Conservation (phyloP, 768 basidiomycete species). For the Flagelloscypha sp. region DNA sequence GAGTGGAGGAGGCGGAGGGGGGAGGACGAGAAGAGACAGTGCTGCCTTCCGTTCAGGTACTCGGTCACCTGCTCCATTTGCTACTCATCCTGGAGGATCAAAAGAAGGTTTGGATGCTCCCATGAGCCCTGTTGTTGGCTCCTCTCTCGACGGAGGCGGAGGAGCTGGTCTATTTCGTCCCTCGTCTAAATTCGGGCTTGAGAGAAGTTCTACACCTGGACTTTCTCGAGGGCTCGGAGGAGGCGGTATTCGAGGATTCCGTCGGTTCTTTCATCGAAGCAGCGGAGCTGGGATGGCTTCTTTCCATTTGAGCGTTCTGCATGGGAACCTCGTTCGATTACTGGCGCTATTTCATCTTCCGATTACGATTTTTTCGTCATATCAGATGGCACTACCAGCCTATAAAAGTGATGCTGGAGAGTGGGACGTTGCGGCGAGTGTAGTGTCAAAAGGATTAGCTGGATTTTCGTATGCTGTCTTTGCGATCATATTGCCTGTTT, state of each 20-base stretch:
- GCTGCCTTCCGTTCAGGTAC: too few species aligned
- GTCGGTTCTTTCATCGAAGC: too few species aligned
- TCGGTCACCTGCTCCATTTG: slow-evolving; percentile 31
- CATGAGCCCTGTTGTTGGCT: too few species aligned
- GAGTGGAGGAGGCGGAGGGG: too few species aligned
- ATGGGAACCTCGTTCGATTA: slow-evolving; percentile 88
- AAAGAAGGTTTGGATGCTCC: slow-evolving; percentile 18
- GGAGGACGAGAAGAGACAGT: too few species aligned
- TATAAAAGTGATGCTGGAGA: too few species aligned
- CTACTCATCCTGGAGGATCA: too few species aligned
- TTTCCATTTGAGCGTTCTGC: slow-evolving; percentile 73
- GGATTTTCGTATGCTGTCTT: slow-evolving; percentile 74
- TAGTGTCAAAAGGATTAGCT: slow-evolving; percentile 67
- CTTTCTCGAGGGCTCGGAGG: slow-evolving; percentile 23
- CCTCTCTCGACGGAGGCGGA: slow-evolving; percentile 35
- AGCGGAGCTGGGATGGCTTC: slow-evolving; percentile 58
- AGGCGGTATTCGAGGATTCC: slow-evolving; percentile 29
- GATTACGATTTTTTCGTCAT: slow-evolving; percentile 85
- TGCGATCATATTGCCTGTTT: slow-evolving; percentile 67
- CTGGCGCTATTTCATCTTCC: slow-evolving; percentile 92
- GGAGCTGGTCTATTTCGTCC: slow-evolving; percentile 24
- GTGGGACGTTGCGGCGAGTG: too few species aligned
- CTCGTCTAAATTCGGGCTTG: slow-evolving; percentile 27
- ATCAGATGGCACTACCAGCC: slow-evolving; percentile 64
- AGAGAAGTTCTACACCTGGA: slow-evolving; percentile 17